Percentiles rank a stretch among this genome's conserved stretches.
phyloP scores from a whole-genome alignment of 2,329 filamentous ascomycete species.

The Claviceps maximensis region DNA sequence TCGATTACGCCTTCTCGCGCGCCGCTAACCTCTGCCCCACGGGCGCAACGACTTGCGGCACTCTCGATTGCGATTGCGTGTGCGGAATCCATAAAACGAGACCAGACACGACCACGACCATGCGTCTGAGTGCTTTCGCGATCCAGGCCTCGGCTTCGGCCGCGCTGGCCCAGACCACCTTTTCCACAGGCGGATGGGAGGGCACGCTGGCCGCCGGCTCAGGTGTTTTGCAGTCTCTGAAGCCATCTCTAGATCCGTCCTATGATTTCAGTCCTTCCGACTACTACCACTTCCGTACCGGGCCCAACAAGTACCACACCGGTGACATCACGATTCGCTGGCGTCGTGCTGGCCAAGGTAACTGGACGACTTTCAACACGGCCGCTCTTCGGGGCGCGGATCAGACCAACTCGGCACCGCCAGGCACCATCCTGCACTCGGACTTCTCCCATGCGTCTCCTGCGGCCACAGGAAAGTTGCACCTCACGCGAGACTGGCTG shows the following conservation, averaged over 20 bases:
- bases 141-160: slow-evolving; percentile 1
- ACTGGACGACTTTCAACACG: slow-evolving; percentile 36
- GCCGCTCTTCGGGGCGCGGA: slow-evolving; percentile 14
- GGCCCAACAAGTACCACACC: slow-evolving; percentile 42
- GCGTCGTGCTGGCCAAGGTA: slow-evolving; percentile 22
- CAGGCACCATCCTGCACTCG: slow-evolving; percentile 26
- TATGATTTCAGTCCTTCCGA: slow-evolving; percentile 42
- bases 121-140: background rate
- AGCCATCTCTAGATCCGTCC: background rate
- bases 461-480: slow-evolving; percentile 15
- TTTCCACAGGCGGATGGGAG: slow-evolving; percentile 1
- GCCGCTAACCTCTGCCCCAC: too few species aligned
- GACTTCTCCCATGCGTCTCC: slow-evolving; percentile 12
- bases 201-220: background rate
- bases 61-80: too few species aligned
- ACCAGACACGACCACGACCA: background rate
- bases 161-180: background rate
- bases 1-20: too few species aligned
- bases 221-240: slow-evolving; percentile 1
- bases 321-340: slow-evolving; percentile 45
- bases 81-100: background rate
- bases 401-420: slow-evolving; percentile 8
- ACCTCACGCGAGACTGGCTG: slow-evolving; percentile 39
- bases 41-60: too few species aligned
- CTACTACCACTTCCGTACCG: slow-evolving; percentile 30